phyloP scores from a whole-genome alignment of 495 filamentous ascomycete species.

The Aspergillus olivimuriae region DNA sequence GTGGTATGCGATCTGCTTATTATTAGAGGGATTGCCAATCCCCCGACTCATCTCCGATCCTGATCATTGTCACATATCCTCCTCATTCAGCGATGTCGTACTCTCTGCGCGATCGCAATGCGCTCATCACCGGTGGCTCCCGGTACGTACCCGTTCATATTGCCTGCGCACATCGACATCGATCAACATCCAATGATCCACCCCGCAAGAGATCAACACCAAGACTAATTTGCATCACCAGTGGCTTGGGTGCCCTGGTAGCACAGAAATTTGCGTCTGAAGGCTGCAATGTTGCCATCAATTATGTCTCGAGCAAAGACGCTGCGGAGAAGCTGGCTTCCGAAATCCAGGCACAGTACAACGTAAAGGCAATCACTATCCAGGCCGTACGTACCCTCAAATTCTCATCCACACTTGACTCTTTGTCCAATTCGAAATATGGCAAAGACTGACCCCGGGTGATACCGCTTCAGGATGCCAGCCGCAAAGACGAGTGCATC shows the following conservation, averaged over 20 bases:
- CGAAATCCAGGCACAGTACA: constrained; percentile 44
- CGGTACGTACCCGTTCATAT: too few species aligned
- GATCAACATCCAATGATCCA: too few species aligned
- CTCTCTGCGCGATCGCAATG: constrained; percentile 53
- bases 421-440: too few species aligned
- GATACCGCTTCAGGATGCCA: too few species aligned
- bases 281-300: constrained; percentile 64
- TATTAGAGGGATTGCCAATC: neutral
- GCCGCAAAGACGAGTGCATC: constrained; percentile 47
- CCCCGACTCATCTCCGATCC: neutral
- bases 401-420: too few species aligned
- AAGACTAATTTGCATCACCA: constrained; percentile 15
- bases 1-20: too few species aligned
- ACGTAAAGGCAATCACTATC: constrained; percentile 49
- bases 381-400: constrained; percentile 48
- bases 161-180: too few species aligned
- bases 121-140: constrained; percentile 65
- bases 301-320: constrained; percentile 52
- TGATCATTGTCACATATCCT: neutral
- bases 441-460: too few species aligned
- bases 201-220: too few species aligned
- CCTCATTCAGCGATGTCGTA: constrained; percentile 48
- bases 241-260: constrained; percentile 60
- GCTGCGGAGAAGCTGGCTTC: constrained; percentile 49
- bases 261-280: constrained; percentile 59